Base-by-base conservation (phyloP, 73 alveolate species). In the Paramecium biaurelia region DNA sequence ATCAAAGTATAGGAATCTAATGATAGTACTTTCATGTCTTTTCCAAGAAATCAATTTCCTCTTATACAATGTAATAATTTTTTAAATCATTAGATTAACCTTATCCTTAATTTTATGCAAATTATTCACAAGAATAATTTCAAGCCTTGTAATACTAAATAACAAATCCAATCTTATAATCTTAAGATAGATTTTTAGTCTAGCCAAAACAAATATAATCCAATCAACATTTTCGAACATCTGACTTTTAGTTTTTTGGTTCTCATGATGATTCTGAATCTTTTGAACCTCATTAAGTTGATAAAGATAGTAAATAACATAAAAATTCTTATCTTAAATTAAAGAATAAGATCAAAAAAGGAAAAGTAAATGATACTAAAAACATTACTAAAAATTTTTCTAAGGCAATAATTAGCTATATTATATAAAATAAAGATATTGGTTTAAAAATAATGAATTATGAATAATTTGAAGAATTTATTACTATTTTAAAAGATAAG, bases 321-420 rank as follows among this genome's bases (percentile, higher is more conserved):
- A 42, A 72, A 28, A 72, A 72, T 34, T 4, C 86, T 28, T 72
- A 15, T 53, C 18, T 53, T 72, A 72, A 35, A 34, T 15, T 72
- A 5, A 72, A 72, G 18, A 72, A 4, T 20, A 79, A 79, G 74
- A 79, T 30, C 24, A 79, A 45, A 79, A 45, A 26, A 23, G 45
- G 42, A 21, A 79, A 89, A 89, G 70, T 89, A 12, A 89, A 89
- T 47, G 94, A 89, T 49, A 89, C 94, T 9, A 89, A 89, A 49
- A 89, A 89, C 18, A 89, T 89, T 8, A 76, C 94, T 23, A 89
- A 89, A 49, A 89, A 89, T 41, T 89, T 70, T 82, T 89, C 94
- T 21, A 89, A 89, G 47, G 94, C 94, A 21, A 89, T 89, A 5
- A 89, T 89, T 14, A 82, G 85, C 57, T 89, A 70, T 26, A 67